These are phyloP conservation scores for Fusarium burgessii DNA, from an alignment of 2,329 filamentous ascomycete genomes.

Conservation along the genomic window DNA sequence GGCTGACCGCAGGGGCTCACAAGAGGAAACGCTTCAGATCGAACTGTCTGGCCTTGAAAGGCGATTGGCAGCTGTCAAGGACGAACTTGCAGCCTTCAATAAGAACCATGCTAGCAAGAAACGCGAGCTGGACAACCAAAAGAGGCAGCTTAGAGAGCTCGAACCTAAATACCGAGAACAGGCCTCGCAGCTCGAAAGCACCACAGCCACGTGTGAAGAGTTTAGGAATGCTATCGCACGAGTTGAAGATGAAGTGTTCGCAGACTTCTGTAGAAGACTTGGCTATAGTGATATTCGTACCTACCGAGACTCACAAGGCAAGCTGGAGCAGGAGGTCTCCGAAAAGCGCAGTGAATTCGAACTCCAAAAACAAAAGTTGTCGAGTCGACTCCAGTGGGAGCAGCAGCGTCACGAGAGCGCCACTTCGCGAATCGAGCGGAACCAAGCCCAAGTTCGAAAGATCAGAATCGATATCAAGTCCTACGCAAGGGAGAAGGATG, in stretches of 20 bases:
- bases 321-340: constrained; percentile 87
- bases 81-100: constrained; percentile 82
- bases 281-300: constrained; percentile 91
- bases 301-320: constrained; percentile 94
- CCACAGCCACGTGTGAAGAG: constrained; percentile 62
- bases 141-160: constrained; percentile 79
- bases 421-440: constrained; percentile 73
- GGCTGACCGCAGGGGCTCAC: constrained; percentile 77
- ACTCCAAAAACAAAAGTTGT: constrained; percentile 82
- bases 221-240: constrained; percentile 74
- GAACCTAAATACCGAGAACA: constrained; percentile 84
- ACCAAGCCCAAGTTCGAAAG: constrained; percentile 75
- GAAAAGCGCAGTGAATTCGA: constrained; percentile 90
- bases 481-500: constrained; percentile 78
- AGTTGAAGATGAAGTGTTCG: constrained; percentile 91
- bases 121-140: constrained; percentile 80
- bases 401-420: constrained; percentile 66
- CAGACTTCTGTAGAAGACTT: constrained; percentile 84
- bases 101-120: constrained; percentile 88
- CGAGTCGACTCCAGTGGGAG: constrained; percentile 71
- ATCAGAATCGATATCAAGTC: constrained; percentile 76
- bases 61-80: constrained; percentile 75
- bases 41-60: constrained; percentile 85
- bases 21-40: constrained; percentile 84
- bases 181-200: constrained; percentile 72